Percentiles rank a stretch among this genome's conserved stretches.
Conservation (phyloP, 2,329 filamentous ascomycete species). For the Alternaria brassicae region DNA sequence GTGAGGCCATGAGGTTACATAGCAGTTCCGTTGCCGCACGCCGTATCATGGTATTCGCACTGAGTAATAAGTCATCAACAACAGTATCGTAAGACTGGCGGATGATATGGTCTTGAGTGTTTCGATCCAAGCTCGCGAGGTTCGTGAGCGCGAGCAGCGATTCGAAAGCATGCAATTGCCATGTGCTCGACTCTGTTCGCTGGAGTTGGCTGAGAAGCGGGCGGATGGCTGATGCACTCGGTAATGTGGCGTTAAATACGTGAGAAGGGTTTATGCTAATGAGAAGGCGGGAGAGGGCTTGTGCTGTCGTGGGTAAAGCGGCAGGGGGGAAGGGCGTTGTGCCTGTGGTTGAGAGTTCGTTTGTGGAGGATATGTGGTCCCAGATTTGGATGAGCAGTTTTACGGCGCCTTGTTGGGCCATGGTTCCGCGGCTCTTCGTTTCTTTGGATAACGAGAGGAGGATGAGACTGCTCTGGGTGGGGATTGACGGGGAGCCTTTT, state of each 20-base stretch:
- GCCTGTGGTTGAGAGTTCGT: slow-evolving; percentile 54
- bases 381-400: slow-evolving; percentile 79
- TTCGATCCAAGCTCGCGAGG: slow-evolving; percentile 76
- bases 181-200: slow-evolving; percentile 62
- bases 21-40: slow-evolving; percentile 87
- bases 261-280: slow-evolving; percentile 86
- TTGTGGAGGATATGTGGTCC: slow-evolving; percentile 58
- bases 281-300: slow-evolving; percentile 82
- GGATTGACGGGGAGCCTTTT: slow-evolving; percentile 71
- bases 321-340: slow-evolving; percentile 41
- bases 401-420: slow-evolving; percentile 93
- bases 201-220: slow-evolving; percentile 78
- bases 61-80: slow-evolving; percentile 79
- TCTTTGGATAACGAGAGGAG: slow-evolving; percentile 78
- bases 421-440: slow-evolving; percentile 74
- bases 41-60: slow-evolving; percentile 75
- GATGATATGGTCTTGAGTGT: slow-evolving; percentile 72
- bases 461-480: slow-evolving; percentile 77
- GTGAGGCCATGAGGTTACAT: slow-evolving; percentile 83
- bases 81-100: slow-evolving; percentile 75
- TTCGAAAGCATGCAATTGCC: slow-evolving; percentile 90
- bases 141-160: slow-evolving; percentile 92
- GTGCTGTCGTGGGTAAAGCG: slow-evolving; percentile 67
- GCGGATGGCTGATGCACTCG: slow-evolving; percentile 77
- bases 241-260: slow-evolving; percentile 80